Percentiles rank a stretch among this genome's conserved stretches.
Evolutionary conservation across 1,284 basidiomycete species (phyloP).

Genomic region (Naganishia liquefaciens): DNA sequence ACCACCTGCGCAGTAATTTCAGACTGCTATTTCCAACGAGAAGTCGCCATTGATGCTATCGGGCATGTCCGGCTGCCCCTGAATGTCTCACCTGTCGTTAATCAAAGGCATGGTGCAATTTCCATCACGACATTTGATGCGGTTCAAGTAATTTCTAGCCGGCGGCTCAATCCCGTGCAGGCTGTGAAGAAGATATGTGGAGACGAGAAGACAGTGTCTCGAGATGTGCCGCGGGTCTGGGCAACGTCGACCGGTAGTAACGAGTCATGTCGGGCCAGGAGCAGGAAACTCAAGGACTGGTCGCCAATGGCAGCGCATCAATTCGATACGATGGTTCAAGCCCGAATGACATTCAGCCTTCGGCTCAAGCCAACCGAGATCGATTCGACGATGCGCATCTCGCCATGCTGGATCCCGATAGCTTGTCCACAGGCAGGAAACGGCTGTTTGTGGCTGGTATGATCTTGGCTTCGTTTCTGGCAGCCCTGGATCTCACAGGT

Average conservation of each 20-base stretch:
- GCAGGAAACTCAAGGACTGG: conserved; percentile 3
- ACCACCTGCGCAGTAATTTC: too few species aligned
- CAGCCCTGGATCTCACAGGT: conserved; percentile 40
- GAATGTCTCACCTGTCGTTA: conserved; percentile 5
- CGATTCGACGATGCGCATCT: not conserved
- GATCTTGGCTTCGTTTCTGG: conserved; percentile 38
- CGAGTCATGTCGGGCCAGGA: not conserved
- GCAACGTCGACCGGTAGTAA: not conserved
- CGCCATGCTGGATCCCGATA: conserved; percentile 13
- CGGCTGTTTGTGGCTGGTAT: conserved; percentile 37
- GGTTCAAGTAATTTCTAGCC: not conserved
- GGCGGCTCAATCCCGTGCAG: not conserved
- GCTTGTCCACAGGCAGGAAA: conserved; percentile 27
- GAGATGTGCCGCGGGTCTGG: too few species aligned
- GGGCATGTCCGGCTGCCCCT: not conserved
- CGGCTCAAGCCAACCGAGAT: not conserved
- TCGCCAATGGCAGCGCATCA: not conserved
- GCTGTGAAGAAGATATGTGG: too few species aligned
- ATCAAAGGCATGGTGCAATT: conserved; percentile 5
- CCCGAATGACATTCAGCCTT: not conserved
- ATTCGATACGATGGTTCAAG: not conserved
- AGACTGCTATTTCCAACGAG: conserved; percentile 26
- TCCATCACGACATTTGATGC: not conserved
- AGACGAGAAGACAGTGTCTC: too few species aligned
- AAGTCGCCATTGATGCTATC: conserved; percentile 30